A percentile compares a stretch with the other conserved stretches of the same genome.
Evolutionary conservation across 2,329 filamentous ascomycete genomes (phyloP).

Genomic region (Fusarium piperis): DNA sequence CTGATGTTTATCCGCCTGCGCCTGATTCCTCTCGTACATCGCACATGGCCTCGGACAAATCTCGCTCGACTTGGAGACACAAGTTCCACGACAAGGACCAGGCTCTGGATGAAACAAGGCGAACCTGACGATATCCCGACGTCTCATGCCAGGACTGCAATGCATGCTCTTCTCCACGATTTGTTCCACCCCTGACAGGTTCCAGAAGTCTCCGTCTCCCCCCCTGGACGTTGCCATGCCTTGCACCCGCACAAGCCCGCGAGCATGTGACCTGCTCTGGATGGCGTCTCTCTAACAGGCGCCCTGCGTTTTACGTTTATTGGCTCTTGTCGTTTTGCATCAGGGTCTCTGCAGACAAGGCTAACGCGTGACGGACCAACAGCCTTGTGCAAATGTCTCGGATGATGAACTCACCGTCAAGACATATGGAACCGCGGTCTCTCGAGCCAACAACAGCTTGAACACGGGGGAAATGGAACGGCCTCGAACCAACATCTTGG

Average conservation of each 20-base stretch:
- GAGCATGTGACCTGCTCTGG: slow-evolving; percentile 37
- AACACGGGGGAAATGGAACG: not conserved
- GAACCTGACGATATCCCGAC: slow-evolving; percentile 16
- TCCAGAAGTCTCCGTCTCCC: not conserved
- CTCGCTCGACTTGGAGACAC: not conserved
- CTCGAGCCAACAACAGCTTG: not conserved
- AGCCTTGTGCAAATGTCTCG: not conserved
- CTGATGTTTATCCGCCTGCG: not conserved
- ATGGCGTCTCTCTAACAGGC: slow-evolving; percentile 14
- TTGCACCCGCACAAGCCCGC: slow-evolving; percentile 38
- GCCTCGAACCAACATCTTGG: not conserved
- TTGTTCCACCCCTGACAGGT: slow-evolving; percentile 21
- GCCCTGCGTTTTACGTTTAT: slow-evolving; percentile 21
- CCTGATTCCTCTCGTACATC: not conserved
- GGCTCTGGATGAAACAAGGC: slow-evolving; percentile 27
- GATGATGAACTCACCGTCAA: not conserved
- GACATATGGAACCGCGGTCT: not conserved
- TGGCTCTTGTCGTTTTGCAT: not conserved
- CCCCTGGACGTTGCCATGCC: slow-evolving; percentile 23
- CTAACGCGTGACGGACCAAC: not conserved
- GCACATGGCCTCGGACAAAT: not conserved
- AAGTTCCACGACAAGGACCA: not conserved
- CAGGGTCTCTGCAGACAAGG: not conserved
- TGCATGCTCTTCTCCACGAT: slow-evolving; percentile 40
- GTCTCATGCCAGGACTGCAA: slow-evolving; percentile 20